These are phyloP conservation scores for Trichophyton equinum DNA, from an alignment of 2,329 filamentous ascomycete genomes.

Conservation along the genomic window DNA sequence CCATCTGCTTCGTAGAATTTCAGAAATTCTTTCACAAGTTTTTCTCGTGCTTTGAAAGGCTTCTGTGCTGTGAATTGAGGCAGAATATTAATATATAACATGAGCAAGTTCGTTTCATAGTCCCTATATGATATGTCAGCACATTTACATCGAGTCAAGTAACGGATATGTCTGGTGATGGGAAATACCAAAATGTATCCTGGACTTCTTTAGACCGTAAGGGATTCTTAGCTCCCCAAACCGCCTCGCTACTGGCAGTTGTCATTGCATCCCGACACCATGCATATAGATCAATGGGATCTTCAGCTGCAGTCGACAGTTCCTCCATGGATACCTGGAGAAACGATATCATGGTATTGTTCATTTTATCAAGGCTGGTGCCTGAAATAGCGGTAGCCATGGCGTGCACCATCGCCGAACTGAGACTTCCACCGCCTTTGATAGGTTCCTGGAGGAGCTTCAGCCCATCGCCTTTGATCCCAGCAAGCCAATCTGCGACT, in stretches of 20 bases:
- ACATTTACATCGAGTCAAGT: neutral
- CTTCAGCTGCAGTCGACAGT: neutral
- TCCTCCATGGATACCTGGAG: neutral
- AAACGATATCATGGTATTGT: neutral
- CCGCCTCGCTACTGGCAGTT: constrained; percentile 19
- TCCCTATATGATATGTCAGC: neutral
- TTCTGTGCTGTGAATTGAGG: neutral
- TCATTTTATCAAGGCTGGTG: neutral
- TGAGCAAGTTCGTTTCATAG: neutral
- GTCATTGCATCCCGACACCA: constrained; percentile 21
- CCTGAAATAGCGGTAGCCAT: neutral
- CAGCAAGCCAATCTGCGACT: neutral
- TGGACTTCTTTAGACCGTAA: constrained; percentile 8
- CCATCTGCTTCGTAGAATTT: neutral
- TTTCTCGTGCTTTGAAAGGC: neutral
- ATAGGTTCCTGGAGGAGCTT: neutral
- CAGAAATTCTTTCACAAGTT: neutral
- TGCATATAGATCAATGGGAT: constrained; percentile 17
- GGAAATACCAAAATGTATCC: neutral
- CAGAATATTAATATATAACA: neutral
- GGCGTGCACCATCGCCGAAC: neutral
- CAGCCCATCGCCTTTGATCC: neutral
- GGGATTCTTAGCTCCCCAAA: constrained; percentile 22
- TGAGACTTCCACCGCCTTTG: neutral
- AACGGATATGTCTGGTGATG: no score